Conservation (phyloP, 1,284 basidiomycete genomes). For the Sanghuangporus weigelae region DNA sequence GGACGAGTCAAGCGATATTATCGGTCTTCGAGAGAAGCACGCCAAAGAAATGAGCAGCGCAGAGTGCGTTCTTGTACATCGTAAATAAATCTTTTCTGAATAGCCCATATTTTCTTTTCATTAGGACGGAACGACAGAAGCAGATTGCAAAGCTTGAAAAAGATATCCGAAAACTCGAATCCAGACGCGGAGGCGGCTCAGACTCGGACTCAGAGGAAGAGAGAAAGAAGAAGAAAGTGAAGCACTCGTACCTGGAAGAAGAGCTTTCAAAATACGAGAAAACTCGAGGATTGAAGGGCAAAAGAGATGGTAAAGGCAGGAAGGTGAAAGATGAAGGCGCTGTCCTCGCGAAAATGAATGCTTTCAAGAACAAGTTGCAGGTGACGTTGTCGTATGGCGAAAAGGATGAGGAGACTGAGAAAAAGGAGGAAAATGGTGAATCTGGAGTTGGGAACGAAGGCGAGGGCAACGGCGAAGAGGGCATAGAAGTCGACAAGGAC, state of each 20-base stretch:
- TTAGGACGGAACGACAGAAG: slow-evolving; percentile 5
- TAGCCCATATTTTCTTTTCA: not conserved
- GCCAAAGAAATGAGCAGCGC: slow-evolving; percentile 57
- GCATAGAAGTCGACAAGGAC: slow-evolving; percentile 78
- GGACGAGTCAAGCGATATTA: slow-evolving; percentile 47
- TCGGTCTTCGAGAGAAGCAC: slow-evolving; percentile 69
- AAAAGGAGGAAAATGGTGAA: slow-evolving; percentile 20
- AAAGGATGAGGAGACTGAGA: slow-evolving; percentile 22
- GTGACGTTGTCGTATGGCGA: slow-evolving; percentile 34
- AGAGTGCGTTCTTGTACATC: slow-evolving; percentile 37
- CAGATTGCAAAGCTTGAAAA: slow-evolving; percentile 88
- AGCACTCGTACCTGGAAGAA: slow-evolving; percentile 72
- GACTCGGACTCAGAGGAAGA: slow-evolving; percentile 53
- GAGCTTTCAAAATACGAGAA: slow-evolving; percentile 78
- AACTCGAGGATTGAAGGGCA: slow-evolving; percentile 57
- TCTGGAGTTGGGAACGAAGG: slow-evolving; percentile 9
- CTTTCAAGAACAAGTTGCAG: slow-evolving; percentile 69
- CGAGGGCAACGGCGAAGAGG: slow-evolving; percentile 15
- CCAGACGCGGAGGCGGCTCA: slow-evolving; percentile 43
- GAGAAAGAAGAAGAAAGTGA: slow-evolving; percentile 48
- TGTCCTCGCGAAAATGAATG: slow-evolving; percentile 63
- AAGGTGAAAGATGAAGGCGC: slow-evolving; percentile 67
- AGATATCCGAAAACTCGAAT: slow-evolving; percentile 73
- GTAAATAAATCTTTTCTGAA: not conserved
- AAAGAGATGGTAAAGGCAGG: slow-evolving; percentile 34